Evolutionary conservation across 768 basidiomycete genomes (phyloP).

Genomic region (button mushroom (Agaricus bisporus)): DNA sequence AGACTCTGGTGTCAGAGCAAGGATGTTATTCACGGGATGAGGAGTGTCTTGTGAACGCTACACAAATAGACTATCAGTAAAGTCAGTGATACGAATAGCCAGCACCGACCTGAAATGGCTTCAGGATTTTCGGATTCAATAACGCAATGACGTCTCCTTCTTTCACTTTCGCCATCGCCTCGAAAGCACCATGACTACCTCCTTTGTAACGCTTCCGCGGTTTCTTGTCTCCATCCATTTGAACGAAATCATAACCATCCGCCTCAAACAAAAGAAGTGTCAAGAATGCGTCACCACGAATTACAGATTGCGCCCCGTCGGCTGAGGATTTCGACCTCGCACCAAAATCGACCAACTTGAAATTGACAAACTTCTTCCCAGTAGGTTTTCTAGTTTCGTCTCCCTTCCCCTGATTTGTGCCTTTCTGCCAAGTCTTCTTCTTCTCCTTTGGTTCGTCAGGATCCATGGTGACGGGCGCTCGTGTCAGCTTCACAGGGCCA

Average conservation of each 20-base stretch:
- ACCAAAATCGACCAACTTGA: slow-evolving; percentile 82
- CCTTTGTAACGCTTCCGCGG: slow-evolving; percentile 72
- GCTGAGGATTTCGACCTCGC: slow-evolving; percentile 51
- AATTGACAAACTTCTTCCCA: slow-evolving; percentile 79
- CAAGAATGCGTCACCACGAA: slow-evolving; percentile 79
- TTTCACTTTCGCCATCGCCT: slow-evolving; percentile 75
- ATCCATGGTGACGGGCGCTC: slow-evolving; percentile 53
- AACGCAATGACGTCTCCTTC: slow-evolving; percentile 90
- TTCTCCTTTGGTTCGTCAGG: slow-evolving; percentile 36
- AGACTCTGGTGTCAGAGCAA: slow-evolving; percentile 83
- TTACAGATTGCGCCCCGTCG: slow-evolving; percentile 47
- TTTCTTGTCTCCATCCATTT: slow-evolving; percentile 42
- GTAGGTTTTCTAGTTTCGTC: slow-evolving; percentile 30
- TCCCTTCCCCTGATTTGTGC: slow-evolving; percentile 28
- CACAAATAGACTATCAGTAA: not conserved
- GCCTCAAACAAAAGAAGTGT: slow-evolving; percentile 86
- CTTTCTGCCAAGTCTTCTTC: slow-evolving; percentile 29
- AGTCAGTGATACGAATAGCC: not conserved
- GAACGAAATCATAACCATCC: slow-evolving; percentile 58
- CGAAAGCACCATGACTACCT: slow-evolving; percentile 90
- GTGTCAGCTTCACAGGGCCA: slow-evolving; percentile 68
- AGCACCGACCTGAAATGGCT: slow-evolving; percentile 70
- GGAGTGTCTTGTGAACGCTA: slow-evolving; percentile 50
- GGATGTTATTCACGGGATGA: slow-evolving; percentile 74
- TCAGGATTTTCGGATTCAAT: slow-evolving; percentile 81